phyloP scores from a whole-genome alignment of 2,329 filamentous ascomycete species.

The Colletotrichum simmondsii region DNA sequence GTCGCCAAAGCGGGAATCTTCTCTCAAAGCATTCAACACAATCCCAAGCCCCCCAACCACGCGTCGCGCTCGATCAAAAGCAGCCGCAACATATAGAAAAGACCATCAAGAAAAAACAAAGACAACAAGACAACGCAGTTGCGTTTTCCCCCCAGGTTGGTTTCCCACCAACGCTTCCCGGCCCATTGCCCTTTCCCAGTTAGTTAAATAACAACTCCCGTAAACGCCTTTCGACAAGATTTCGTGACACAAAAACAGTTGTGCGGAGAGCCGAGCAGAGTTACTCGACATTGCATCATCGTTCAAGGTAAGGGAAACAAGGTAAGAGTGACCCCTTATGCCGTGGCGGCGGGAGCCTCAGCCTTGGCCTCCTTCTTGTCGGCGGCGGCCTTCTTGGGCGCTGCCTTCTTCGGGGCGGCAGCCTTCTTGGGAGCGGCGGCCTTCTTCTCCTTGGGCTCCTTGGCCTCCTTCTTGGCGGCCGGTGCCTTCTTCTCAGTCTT shows the following conservation, averaged over 20 bases:
- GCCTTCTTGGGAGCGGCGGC: conserved; percentile 57
- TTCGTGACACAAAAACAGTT: conserved; percentile 28
- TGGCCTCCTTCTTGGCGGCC: conserved; percentile 54
- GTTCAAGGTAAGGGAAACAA: not conserved
- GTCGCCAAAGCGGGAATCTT: not conserved
- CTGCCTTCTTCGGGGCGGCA: conserved; percentile 56
- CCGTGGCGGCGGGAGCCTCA: conserved; percentile 30
- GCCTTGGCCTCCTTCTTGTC: conserved; percentile 44
- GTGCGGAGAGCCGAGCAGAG: not conserved
- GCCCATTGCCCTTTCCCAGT: conserved; percentile 26
- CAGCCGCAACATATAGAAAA: not conserved
- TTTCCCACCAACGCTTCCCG: conserved; percentile 24
- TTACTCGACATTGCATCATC: conserved; percentile 5
- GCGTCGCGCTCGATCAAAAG: not conserved
- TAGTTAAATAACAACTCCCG: conserved; percentile 23
- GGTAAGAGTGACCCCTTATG: conserved; percentile 7
- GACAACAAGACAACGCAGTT: conserved; percentile 15
- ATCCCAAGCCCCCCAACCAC: not conserved
- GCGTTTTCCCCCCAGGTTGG: conserved; percentile 26
- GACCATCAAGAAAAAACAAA: not conserved
- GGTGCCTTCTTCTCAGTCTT: conserved; percentile 70
- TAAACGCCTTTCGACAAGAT: conserved; percentile 34
- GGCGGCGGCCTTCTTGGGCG: conserved; percentile 51
- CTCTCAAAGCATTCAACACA: not conserved
- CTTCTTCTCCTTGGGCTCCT: conserved; percentile 60